A percentile compares a stretch with the other conserved stretches of the same genome.
Conservation (phyloP, 352 stramenopile species). For the Phytophthora sansomeana region DNA sequence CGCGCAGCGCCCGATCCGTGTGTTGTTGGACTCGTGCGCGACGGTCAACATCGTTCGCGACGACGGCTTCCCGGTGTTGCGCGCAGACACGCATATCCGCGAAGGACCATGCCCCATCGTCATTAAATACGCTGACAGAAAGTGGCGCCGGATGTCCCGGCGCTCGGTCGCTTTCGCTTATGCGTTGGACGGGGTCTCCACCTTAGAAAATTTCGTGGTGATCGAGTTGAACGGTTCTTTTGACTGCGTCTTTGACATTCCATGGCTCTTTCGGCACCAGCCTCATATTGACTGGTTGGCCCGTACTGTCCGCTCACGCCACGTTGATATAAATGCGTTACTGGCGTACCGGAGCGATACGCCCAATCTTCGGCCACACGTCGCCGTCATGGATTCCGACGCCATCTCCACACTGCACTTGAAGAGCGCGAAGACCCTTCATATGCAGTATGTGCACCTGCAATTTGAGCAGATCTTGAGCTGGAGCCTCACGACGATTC, state of each 20-base stretch:
- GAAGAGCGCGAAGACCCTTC: constrained; percentile 32
- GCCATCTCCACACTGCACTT: constrained; percentile 1
- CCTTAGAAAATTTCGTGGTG: constrained; percentile 35
- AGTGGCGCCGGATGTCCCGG: constrained; percentile 11
- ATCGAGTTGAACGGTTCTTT: constrained; percentile 39
- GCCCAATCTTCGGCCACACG: constrained; percentile 13
- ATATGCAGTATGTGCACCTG: constrained; percentile 7
- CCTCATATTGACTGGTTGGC: constrained; percentile 32
- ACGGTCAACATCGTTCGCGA: constrained; percentile 36
- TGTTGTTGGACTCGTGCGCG: constrained; percentile 28
- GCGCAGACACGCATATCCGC: constrained; percentile 12
- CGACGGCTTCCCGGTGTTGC: constrained; percentile 17
- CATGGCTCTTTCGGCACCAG: constrained; percentile 35
- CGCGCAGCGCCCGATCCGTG: constrained; percentile 7
- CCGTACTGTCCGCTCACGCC: too few species aligned
- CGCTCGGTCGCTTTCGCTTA: constrained; percentile 25
- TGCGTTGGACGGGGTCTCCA: constrained; percentile 28
- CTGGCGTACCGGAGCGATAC: constrained; percentile 11
- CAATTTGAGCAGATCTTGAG: constrained; percentile 14
- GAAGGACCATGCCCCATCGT: constrained; percentile 20
- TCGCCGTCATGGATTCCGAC: constrained; percentile 26
- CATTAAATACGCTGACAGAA: constrained; percentile 26
- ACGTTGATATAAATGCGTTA: too few species aligned
- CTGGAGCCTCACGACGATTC: constrained; percentile 18
- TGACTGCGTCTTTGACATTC: constrained; percentile 42